Conservation (phyloP, 2,329 filamentous ascomycete species). For the Apiospora arundinis region DNA sequence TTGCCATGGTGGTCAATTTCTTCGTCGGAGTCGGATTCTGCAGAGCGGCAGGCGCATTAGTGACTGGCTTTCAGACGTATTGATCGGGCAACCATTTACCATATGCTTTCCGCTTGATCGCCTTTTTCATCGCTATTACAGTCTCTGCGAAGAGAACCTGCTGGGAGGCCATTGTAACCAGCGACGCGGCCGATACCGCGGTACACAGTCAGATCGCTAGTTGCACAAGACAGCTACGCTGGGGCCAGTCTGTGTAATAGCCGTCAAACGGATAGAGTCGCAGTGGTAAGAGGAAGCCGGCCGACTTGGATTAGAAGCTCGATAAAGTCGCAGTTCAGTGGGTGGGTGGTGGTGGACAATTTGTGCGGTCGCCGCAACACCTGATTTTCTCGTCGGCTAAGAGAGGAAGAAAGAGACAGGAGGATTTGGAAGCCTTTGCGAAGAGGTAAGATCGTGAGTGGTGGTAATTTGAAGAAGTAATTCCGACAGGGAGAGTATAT, state of each 20-base stretch:
- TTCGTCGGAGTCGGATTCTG: conserved; percentile 81
- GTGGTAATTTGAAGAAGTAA: background rate
- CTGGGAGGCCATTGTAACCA: conserved; percentile 56
- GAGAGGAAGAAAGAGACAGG: background rate
- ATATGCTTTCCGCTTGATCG: conserved; percentile 68
- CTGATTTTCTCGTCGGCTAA: conserved; percentile 13
- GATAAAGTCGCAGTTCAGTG: background rate
- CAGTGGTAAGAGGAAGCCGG: background rate
- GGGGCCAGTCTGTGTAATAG: conserved; percentile 15
- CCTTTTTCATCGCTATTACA: conserved; percentile 71
- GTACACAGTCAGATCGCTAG: conserved; percentile 9
- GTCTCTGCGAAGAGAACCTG: conserved; percentile 71
- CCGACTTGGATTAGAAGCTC: background rate
- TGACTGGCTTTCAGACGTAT: conserved; percentile 29
- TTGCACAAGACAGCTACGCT: conserved; percentile 15
- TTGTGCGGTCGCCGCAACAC: background rate
- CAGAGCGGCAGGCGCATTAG: conserved; percentile 26
- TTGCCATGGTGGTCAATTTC: conserved; percentile 73
- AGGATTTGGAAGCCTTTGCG: background rate
- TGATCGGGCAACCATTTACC: conserved; percentile 50
- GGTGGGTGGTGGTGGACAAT: background rate
- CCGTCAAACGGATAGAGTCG: background rate
- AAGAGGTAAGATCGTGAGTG: background rate
- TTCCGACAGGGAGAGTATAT: background rate
- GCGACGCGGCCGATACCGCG: conserved; percentile 17